Base-by-base conservation (phyloP, 148 eudicot species). In the Gaultheria prostrata region DNA sequence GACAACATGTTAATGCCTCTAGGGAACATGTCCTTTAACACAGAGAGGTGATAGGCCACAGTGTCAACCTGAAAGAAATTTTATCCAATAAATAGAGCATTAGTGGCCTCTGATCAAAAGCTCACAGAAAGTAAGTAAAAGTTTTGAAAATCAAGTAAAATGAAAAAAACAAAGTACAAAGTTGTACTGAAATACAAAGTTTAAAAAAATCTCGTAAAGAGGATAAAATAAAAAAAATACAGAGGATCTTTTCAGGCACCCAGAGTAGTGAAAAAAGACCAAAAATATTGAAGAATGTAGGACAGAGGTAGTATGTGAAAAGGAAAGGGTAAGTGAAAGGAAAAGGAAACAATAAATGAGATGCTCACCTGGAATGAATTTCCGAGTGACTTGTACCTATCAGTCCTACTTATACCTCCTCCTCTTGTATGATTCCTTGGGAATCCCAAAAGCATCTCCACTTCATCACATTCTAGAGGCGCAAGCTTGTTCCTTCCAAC, bases 361-460 rank as follows among this genome's bases (percentile, higher is more conserved):
- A 30, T 71, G 83, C 83, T 85, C 72, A 93, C 99, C 95, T 97
- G 98, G 71, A 94, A 97, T 8, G 98, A 97, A 81, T 97, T 97
- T 10, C 99, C 99, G 3, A 97, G 91, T 14, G 99, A 97, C 33
- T 97, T 94, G 83, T 90, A 93, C 75, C 98, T 72, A 32, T 94
- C 99, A 0, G 99, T 97, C 84, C 98, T 85, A 20, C 98, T 97
- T 39, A 93, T 92, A 32, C 99, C 99, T 69, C 98, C 98, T 56
- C 98, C 98, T 81, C 99, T 86, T 0, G 99, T 97, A 73, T 97
- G 99, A 80, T 94, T 92, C 86, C 84, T 89, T 1, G 99, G 98
- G 77, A 94, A 97, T 15, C 99, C 99, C 80, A 97, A 85, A 2
- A 96, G 85, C 91, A 92, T 89, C 77, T 97, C 99, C 7, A 97